Base-by-base conservation (phyloP, 1,284 basidiomycete genomes). In the Cutaneotrichosporon dermatis region DNA sequence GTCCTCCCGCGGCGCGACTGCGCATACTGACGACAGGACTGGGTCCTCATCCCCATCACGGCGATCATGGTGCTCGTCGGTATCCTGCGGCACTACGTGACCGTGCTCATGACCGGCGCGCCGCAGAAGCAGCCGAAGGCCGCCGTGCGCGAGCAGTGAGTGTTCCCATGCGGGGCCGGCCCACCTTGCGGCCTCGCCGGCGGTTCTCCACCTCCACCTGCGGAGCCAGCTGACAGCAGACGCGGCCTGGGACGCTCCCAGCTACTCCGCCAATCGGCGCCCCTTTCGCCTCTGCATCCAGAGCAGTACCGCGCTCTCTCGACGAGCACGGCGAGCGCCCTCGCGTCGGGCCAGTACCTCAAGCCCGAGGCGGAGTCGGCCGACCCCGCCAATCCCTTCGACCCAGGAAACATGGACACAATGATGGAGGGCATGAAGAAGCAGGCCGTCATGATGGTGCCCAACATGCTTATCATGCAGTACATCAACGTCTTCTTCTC, bases 401-500 rank as follows among this genome's bases (percentile, higher is more conserved):
- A 99, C 79, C 91, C 92, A 6, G 85, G 84, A 42, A 86, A 88
- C 52, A 97, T 99, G 93, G 96, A 99, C 64, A 88, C 88, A 35
- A 96, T 99, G 92, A 96, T 99, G 93, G 85, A 93, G 36, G 91
- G 91, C 54, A 91, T 99, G 89, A 99, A 98, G 83, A 96, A 95
- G 54, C 95, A 98, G 79, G 93, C 93, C 83, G 93, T 98, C 56
- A 94, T 95, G 77, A 78, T 79, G 77, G 88, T 95, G 7, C 92
- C 90, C 8, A 92, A 97, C 78, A 98, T 98, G 87, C 83, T 98
- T 65, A 94, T 99, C 70, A 99, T 99, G 96, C 95, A 94, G 64
- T 99, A 96, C 91, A 96, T 99, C 81, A 97, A 95, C 79, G 94
- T 95, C 78, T 99, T 99, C 85, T 99, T 99, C 81, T 90, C 92